Base-by-base conservation (phyloP, 805 yeast species). In the Starmerella kuoi region DNA sequence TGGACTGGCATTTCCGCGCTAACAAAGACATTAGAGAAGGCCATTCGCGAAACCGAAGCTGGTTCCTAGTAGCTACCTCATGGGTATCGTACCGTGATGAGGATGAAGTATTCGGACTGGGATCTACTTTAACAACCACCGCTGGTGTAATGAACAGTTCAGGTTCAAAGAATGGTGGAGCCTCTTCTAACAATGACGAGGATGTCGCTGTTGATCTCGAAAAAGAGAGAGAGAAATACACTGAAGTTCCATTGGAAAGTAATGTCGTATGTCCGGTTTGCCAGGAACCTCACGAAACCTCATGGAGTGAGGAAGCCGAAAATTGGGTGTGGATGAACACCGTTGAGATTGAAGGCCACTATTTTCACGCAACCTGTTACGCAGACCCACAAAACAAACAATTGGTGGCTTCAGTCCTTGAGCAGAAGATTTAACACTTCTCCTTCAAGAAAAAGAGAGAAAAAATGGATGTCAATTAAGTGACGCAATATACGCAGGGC, bases 1-100 rank as follows among this genome's bases (percentile, higher is more conserved):
- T 85, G 50, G 98, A 88, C 61, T 88, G 96, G 96, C 97, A 88
- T 65, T 86, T 85, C 66, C 73, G 97, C 53, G 80, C 84, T 34
- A 88, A 85, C 60, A 84, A 83, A 58, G 77, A 80, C 54, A 66
- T 82, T 37, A 73, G 74, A 35, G 72, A 68, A 43, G 67, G 64
- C 24, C 57, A 67, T 6, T 63, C 67, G 25, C 87, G 82, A 57
- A 77, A 83, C 32, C 66, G 96, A 53, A 72, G 77, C 52, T 87
- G 94, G 94, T 87, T 77, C 58, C 62, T 86, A 46, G 76, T 75
- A 47, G 80, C 74, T 48, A 66, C 68, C 20, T 76, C 76, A 34
- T 86, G 94, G 88, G 70, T 73, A 22, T 68, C 69, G 20, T 84
- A 81, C 63, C 75, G 73, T 45, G 94, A 85, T 55, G 73, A 57